Base-by-base conservation (phyloP, 176 grass and related monocot genomes). In the Eragrostis nindensis region DNA sequence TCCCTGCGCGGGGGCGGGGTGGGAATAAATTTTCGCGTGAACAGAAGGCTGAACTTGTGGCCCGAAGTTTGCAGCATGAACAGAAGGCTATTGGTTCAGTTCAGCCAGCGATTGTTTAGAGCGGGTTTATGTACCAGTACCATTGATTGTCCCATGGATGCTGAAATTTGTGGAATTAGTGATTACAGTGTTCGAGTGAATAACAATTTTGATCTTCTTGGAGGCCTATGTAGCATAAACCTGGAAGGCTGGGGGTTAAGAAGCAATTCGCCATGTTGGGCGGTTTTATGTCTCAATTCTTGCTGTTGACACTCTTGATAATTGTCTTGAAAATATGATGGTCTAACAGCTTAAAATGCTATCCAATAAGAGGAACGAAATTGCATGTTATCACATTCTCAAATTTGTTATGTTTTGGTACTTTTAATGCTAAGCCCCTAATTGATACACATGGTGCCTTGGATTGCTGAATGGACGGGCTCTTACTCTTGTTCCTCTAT, bases 401-500 rank as follows among this genome's bases (percentile, higher is more conserved):
- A 63, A 16, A 1, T 5, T 22, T 21, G 15, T 11, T 11, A 32
- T 87, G 63, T 10, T 55, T 83, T 29, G 59, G 44, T 46, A 43
- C n/a, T 16, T 66, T 65, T 45, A 59, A 29, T 47, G 19, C n/a
- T 54, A 11, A 8, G 14, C 2, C 11, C 15, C 10, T 30, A 22
- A 26, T 17, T 79, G 43, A 70, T 56, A 29, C 14, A 66, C 2
- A 8, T 11, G n/a, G 45, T 24, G 21, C 12, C 66, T 19, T 54
- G 29, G 38, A 24, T 45, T 89, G 15, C 9, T 47, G 45, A 80
- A 39, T 11, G 12, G 69, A 61, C 2, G 40, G 25, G 1, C 47
- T 41, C 82, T 76, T 57, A 76, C 71, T 43, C 67, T 13, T 11
- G 7, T 14, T 39, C 10, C 14, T 80, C 0, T 76, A 18, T 70